Evolutionary conservation across 176 grass and related monocot species (phyloP).

Genomic region (Leersia perrieri): DNA sequence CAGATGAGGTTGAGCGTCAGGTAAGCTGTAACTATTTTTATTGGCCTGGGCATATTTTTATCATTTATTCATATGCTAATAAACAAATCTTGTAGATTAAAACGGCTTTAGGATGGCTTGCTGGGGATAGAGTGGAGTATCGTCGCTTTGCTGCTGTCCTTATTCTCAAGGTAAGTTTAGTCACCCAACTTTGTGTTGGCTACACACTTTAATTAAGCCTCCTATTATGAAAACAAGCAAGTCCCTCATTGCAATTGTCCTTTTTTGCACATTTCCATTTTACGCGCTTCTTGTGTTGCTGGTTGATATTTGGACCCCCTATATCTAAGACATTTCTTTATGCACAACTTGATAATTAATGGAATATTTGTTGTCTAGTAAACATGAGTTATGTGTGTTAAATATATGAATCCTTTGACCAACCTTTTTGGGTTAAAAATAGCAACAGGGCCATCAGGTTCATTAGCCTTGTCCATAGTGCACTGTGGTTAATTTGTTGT

Average conservation of each 20-base stretch:
- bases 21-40: conserved; percentile 28
- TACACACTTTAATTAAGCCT: conserved; percentile 9
- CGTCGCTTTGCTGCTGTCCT: conserved; percentile 94
- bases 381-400: background rate
- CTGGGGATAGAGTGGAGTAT: conserved; percentile 82
- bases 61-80: conserved; percentile 34
- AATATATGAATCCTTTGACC: background rate
- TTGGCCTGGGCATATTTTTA: conserved; percentile 2
- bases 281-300: background rate
- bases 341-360: background rate
- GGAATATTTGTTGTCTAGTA: background rate
- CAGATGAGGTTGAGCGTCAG: conserved; percentile 91
- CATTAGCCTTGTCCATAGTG: background rate
- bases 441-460: background rate
- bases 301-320: background rate
- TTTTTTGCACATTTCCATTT: background rate
- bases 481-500: background rate
- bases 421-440: background rate
- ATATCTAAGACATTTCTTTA: background rate
- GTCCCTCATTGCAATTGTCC: conserved; percentile 1
- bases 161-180: conserved; percentile 92
- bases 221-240: background rate
- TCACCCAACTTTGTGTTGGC: background rate
- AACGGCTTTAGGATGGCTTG: conserved; percentile 94
- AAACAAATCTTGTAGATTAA: conserved; percentile 58